A percentile compares a stretch with the other conserved stretches of the same genome.
Conservation (phyloP, 371 early-diverging fungal species). For the Mortierella sp. region DNA sequence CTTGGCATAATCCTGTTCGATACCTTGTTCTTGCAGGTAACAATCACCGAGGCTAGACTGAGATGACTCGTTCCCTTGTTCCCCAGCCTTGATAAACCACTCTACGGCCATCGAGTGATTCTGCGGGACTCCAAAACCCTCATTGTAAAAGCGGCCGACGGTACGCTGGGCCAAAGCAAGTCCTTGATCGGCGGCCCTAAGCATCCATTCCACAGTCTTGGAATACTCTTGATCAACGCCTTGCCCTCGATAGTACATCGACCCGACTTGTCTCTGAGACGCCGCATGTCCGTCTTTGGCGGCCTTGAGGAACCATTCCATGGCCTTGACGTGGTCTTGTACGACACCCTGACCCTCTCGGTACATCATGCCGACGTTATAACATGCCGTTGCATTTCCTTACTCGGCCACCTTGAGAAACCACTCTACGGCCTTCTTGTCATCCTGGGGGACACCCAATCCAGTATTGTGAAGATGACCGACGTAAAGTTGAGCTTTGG, state of each 20-base stretch:
- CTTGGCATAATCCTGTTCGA: constrained; percentile 55
- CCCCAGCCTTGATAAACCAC: constrained; percentile 7
- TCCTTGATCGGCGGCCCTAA: constrained; percentile 5
- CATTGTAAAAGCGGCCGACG: background rate
- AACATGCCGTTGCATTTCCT: constrained; percentile 4
- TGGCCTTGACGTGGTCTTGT: background rate
- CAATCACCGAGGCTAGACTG: constrained; percentile 1
- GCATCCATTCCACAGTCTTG: constrained; percentile 18
- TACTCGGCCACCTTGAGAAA: constrained; percentile 9
- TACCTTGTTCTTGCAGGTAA: constrained; percentile 67
- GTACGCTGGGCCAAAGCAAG: constrained; percentile 2
- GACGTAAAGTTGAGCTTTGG: constrained; percentile 60
- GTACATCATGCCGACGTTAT: constrained; percentile 59
- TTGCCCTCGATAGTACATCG: constrained; percentile 36
- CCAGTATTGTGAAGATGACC: background rate
- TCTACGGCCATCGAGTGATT: background rate
- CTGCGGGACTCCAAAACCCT: constrained; percentile 4
- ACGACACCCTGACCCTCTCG: background rate
- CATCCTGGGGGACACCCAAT: background rate
- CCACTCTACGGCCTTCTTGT: background rate
- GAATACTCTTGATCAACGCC: constrained; percentile 6
- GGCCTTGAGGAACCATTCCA: constrained; percentile 2
- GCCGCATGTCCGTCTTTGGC: constrained; percentile 47
- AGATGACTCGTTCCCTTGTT: constrained; percentile 4
- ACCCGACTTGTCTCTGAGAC: constrained; percentile 62